Conservation (phyloP, 805 yeast genomes). For the Spathaspora hagerdaliae region DNA sequence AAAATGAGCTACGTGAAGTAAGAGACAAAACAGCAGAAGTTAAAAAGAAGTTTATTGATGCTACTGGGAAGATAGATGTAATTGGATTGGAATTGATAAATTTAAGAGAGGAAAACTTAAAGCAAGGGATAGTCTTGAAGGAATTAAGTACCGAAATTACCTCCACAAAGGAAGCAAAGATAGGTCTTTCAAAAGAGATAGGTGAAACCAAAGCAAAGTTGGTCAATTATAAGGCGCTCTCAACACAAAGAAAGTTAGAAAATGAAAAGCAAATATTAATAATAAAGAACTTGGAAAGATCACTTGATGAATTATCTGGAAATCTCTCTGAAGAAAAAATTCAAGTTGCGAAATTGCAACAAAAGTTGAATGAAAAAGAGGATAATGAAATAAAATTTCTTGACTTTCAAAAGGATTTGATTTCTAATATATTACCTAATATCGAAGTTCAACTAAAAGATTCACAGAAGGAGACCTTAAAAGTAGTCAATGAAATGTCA, state of each 20-base stretch:
- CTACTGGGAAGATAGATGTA: neutral
- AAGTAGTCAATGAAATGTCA: too few relatives aligned
- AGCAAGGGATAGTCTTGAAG: neutral
- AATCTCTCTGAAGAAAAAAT: conserved; percentile 6
- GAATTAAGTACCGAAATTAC: neutral
- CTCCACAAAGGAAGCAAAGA: neutral
- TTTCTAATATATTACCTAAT: neutral
- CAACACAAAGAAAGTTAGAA: neutral
- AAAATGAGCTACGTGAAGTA: neutral
- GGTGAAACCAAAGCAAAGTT: neutral
- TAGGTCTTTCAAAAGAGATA: neutral
- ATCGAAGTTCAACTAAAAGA: neutral
- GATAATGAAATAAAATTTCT: neutral
- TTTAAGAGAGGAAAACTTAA: neutral
- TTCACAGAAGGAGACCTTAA: neutral
- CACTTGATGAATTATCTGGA: conserved; percentile 6
- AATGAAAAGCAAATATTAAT: conserved; percentile 2
- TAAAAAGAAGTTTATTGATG: neutral
- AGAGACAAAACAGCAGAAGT: neutral
- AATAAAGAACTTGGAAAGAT: conserved; percentile 1
- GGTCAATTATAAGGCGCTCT: neutral
- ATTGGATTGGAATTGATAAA: neutral
- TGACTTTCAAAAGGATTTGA: neutral
- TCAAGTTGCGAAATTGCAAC: neutral
- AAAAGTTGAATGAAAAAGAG: neutral